phyloP scores from a whole-genome alignment of 2,329 filamentous ascomycete genomes.

The Emydomyces testavorans region DNA sequence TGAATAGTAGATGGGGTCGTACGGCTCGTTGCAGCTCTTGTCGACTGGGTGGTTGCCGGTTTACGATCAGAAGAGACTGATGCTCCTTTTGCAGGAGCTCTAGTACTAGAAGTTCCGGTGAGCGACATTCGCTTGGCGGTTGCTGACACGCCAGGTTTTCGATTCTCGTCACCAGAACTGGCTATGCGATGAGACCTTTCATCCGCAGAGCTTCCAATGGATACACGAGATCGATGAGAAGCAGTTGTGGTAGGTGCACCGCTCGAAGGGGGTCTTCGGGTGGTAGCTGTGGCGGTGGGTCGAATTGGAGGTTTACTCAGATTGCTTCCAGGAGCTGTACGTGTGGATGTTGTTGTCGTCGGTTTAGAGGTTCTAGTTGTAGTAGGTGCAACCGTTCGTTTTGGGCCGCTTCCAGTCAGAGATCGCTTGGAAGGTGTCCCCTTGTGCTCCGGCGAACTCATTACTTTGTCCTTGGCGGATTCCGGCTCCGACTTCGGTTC shows the following conservation, averaged over 20 bases:
- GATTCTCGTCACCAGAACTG: constrained; percentile 37
- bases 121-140: constrained; percentile 38
- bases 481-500: constrained; percentile 30
- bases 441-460: constrained; percentile 24
- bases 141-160: constrained; percentile 30
- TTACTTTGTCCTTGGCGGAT: constrained; percentile 25
- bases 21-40: constrained; percentile 23
- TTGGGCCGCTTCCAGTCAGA: constrained; percentile 27
- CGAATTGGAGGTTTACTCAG: constrained; percentile 38
- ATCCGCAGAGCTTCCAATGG: constrained; percentile 36
- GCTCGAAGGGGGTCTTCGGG: constrained; percentile 26
- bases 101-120: constrained; percentile 28
- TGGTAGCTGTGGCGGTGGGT: constrained; percentile 22
- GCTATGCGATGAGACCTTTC: constrained; percentile 32
- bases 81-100: constrained; percentile 26
- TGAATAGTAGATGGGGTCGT: constrained; percentile 24
- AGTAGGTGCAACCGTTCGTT: constrained; percentile 24
- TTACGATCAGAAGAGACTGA: constrained; percentile 29
- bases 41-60: constrained; percentile 28
- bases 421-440: constrained; percentile 26
- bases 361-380: constrained; percentile 22
- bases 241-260: constrained; percentile 27
- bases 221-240: constrained; percentile 33
- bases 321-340: constrained; percentile 27
- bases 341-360: constrained; percentile 21